Evolutionary conservation across 164 flowering plant genomes (phyloP).

Genomic region (Pachysandra terminalis): DNA sequence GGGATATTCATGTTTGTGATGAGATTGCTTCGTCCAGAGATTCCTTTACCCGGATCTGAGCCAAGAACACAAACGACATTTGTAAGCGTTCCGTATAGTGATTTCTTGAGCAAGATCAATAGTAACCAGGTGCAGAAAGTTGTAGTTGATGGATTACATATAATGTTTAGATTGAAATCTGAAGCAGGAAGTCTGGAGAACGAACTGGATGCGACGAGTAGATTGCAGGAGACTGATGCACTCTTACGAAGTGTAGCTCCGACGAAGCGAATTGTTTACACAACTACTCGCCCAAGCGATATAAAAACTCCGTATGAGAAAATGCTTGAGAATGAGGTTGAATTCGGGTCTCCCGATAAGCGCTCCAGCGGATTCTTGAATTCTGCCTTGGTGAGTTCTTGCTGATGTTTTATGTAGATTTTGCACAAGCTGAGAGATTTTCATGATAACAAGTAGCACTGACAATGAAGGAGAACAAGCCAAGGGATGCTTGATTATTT

Average conservation of each 20-base stretch:
- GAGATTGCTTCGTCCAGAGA: slow-evolving; percentile 75
- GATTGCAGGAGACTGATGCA: slow-evolving; percentile 61
- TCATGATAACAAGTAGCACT: neutral
- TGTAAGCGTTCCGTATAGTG: slow-evolving; percentile 88
- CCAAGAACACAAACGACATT: slow-evolving; percentile 56
- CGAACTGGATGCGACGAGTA: slow-evolving; percentile 29
- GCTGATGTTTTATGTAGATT: slow-evolving; percentile 23
- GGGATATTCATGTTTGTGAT: slow-evolving; percentile 78
- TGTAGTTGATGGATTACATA: slow-evolving; percentile 93
- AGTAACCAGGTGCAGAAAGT: slow-evolving; percentile 79
- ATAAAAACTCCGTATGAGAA: slow-evolving; percentile 94
- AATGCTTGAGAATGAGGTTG: slow-evolving; percentile 91
- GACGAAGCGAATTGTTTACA: slow-evolving; percentile 72
- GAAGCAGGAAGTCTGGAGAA: slow-evolving; percentile 29
- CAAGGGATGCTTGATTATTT: neutral
- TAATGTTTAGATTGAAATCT: slow-evolving; percentile 72
- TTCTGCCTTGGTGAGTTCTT: slow-evolving; percentile 72
- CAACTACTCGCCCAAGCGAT: slow-evolving; percentile 83
- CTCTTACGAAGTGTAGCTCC: slow-evolving; percentile 58
- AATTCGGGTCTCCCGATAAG: slow-evolving; percentile 98
- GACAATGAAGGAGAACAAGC: neutral
- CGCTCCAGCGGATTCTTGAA: slow-evolving; percentile 86
- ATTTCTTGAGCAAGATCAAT: slow-evolving; percentile 78
- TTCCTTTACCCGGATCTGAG: slow-evolving; percentile 81
- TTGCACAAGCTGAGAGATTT: slow-evolving; percentile 10